These are phyloP conservation scores for Penicilliopsis zonata DNA, from an alignment of 495 filamentous ascomycete species.

Conservation along the genomic window DNA sequence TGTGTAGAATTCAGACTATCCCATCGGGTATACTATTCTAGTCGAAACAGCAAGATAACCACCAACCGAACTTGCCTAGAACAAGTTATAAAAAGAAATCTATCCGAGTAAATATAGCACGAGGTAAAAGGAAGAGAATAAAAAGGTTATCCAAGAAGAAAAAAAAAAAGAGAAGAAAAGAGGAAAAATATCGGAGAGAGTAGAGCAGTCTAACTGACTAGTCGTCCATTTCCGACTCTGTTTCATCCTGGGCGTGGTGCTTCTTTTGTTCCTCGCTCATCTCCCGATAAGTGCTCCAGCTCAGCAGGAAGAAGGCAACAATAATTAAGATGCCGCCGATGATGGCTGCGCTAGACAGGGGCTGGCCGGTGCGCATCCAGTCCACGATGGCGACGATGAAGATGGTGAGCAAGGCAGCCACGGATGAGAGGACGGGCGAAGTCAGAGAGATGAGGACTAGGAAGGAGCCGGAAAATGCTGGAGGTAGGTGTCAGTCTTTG, in stretches of 20 bases:
- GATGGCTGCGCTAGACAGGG: slow-evolving; percentile 61
- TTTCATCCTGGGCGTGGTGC: slow-evolving; percentile 30
- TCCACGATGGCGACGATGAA: slow-evolving; percentile 91
- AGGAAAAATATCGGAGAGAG: background rate
- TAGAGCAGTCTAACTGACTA: background rate
- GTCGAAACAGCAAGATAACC: too few relatives aligned
- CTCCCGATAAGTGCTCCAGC: slow-evolving; percentile 85
- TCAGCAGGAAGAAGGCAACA: slow-evolving; percentile 70
- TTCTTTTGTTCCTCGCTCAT: slow-evolving; percentile 71
- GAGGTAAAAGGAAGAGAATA: background rate
- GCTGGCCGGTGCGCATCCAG: slow-evolving; percentile 67
- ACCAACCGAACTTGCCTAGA: too few relatives aligned
- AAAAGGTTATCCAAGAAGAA: slow-evolving; percentile 2
- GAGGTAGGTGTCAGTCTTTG: background rate
- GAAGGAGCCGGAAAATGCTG: slow-evolving; percentile 84
- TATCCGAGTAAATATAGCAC: too few relatives aligned
- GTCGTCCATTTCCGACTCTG: slow-evolving; percentile 22
- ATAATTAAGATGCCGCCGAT: slow-evolving; percentile 80
- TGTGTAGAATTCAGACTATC: background rate
- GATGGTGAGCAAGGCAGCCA: slow-evolving; percentile 88
- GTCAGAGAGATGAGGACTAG: slow-evolving; percentile 86
- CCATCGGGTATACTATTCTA: too few relatives aligned
- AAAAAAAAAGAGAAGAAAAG: slow-evolving; percentile 1
- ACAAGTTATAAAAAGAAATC: too few relatives aligned
- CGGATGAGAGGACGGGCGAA: slow-evolving; percentile 79